Conservation (phyloP, 1,284 basidiomycete species). For the Rhodotorula glutinis region DNA sequence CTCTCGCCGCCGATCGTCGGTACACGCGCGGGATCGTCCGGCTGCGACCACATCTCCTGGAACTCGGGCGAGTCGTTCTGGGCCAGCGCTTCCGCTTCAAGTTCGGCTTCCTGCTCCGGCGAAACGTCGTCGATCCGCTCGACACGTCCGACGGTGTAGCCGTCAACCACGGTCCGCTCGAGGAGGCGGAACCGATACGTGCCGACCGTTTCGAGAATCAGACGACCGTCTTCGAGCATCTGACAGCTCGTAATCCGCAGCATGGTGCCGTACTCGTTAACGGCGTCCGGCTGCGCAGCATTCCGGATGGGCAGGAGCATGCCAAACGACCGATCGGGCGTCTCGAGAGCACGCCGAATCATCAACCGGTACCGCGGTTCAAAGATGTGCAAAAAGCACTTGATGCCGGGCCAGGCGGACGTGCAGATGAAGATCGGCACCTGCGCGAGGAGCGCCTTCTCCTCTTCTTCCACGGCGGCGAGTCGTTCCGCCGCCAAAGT, state of each 20-base stretch:
- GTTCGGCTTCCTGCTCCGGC: slow-evolving; percentile 53
- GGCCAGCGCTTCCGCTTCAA: slow-evolving; percentile 46
- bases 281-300: slow-evolving; percentile 48
- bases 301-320: slow-evolving; percentile 69
- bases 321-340: slow-evolving; percentile 71
- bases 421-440: slow-evolving; percentile 86
- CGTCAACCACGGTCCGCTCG: slow-evolving; percentile 76
- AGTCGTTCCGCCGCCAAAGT: slow-evolving; percentile 38
- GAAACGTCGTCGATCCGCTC: slow-evolving; percentile 65
- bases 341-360: slow-evolving; percentile 84
- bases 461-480: slow-evolving; percentile 26
- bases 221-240: slow-evolving; percentile 82
- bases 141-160: slow-evolving; percentile 80
- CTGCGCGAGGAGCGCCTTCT: slow-evolving; percentile 16
- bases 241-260: slow-evolving; percentile 80
- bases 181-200: slow-evolving; percentile 78
- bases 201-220: slow-evolving; percentile 82
- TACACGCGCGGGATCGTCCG: slow-evolving; percentile 3
- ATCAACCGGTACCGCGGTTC: slow-evolving; percentile 88
- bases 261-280: slow-evolving; percentile 82
- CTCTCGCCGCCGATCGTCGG: neutral
- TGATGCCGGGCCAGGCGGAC: slow-evolving; percentile 83
- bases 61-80: slow-evolving; percentile 3
- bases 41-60: neutral
- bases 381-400: slow-evolving; percentile 84